Conservation (phyloP, 1,284 basidiomycete species). For the Lignosus rhinocerotis region DNA sequence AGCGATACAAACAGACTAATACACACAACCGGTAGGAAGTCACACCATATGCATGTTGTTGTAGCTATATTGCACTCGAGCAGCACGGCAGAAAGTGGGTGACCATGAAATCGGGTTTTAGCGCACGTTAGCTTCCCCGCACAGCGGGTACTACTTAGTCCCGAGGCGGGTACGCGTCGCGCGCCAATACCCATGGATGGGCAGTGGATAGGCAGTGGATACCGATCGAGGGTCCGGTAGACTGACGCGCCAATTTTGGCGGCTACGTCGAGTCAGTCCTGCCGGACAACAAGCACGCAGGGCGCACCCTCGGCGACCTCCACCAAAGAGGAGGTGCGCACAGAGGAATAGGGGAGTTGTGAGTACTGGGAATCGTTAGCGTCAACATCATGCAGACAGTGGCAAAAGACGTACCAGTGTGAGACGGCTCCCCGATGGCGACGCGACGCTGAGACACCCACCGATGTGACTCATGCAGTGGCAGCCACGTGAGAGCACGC, state of each 20-base stretch:
- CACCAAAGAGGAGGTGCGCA: not conserved
- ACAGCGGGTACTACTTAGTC: too few species aligned
- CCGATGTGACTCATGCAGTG: not conserved
- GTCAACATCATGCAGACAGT: not conserved
- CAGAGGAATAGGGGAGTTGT: not conserved
- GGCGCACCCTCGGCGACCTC: not conserved
- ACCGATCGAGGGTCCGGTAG: too few species aligned
- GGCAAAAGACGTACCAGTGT: not conserved
- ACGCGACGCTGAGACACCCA: not conserved
- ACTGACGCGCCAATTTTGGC: not conserved
- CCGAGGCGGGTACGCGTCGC: too few species aligned
- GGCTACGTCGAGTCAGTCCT: not conserved
- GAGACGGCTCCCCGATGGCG: not conserved
- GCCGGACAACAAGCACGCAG: not conserved
- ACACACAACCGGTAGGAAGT: too few species aligned
- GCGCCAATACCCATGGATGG: too few species aligned
- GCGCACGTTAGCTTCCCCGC: too few species aligned
- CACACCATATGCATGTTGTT: too few species aligned
- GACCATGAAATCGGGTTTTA: too few species aligned
- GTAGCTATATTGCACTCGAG: too few species aligned
- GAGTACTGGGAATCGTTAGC: not conserved
- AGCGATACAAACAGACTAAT: too few species aligned
- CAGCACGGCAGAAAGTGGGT: too few species aligned
- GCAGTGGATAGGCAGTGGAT: too few species aligned
- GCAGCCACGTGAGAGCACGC: not conserved